A percentile compares a stretch with the other conserved stretches of the same genome.
Evolutionary conservation across 306 rosid species (phyloP).

Genomic region (Corylus americana): DNA sequence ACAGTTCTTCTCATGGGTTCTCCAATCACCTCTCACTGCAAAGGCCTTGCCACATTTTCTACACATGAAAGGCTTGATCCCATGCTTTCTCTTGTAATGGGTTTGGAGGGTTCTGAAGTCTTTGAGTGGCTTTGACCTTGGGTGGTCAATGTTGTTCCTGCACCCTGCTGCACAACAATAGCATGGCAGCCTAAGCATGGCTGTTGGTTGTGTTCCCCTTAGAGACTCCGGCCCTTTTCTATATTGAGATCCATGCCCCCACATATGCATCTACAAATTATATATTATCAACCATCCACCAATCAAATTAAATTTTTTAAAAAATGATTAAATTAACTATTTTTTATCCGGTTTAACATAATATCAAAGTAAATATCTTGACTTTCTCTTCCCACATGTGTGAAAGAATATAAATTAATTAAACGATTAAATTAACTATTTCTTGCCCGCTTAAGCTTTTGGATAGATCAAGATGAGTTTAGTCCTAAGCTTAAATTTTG

Average conservation of each 20-base stretch:
- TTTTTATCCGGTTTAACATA: too few species aligned
- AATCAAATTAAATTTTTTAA: too few species aligned
- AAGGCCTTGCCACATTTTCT: conserved; percentile 88
- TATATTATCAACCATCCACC: background rate
- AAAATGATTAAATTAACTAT: too few species aligned
- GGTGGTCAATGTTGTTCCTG: conserved; percentile 93
- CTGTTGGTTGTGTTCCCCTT: conserved; percentile 91
- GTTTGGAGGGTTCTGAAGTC: conserved; percentile 96
- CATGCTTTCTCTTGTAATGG: conserved; percentile 93
- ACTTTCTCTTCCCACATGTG: too few species aligned
- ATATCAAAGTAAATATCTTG: too few species aligned
- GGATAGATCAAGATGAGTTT: background rate
- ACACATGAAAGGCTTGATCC: conserved; percentile 84
- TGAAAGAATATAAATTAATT: too few species aligned
- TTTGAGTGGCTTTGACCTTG: conserved; percentile 80
- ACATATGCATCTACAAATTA: conserved; percentile 78
- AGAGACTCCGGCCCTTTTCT: conserved; percentile 91
- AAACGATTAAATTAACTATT: too few species aligned
- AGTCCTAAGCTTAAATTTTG: background rate
- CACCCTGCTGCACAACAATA: conserved; percentile 84
- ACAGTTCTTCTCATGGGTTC: conserved; percentile 96
- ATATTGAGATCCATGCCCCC: conserved; percentile 98
- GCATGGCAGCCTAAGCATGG: conserved; percentile 93
- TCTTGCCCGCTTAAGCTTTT: too few species aligned
- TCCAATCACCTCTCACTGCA: conserved; percentile 96